Percentiles rank a stretch among this genome's conserved stretches.
Conservation (phyloP, 73 alveolate genomes). For the Paramecium sonneborni region DNA sequence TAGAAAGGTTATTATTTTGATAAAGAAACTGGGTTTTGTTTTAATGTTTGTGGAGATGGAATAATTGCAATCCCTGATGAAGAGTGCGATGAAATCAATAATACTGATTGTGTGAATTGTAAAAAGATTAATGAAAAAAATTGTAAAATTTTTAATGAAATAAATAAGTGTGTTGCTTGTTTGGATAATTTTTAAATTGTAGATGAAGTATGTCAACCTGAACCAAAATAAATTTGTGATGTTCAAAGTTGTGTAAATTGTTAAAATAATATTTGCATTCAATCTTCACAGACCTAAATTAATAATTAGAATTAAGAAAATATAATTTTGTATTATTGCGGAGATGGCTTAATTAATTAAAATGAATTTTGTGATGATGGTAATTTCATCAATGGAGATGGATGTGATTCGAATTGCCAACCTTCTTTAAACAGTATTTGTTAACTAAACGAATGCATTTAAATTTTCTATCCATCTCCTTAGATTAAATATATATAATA, state of each 20-base stretch:
- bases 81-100: neutral
- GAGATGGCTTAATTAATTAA: neutral
- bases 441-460: neutral
- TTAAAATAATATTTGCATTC: neutral
- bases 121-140: too few species aligned
- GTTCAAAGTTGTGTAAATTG: neutral
- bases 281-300: neutral
- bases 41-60: neutral
- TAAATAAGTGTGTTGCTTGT: neutral
- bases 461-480: neutral
- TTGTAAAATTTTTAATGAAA: neutral
- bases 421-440: neutral
- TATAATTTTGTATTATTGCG: neutral
- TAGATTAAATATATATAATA: too few species aligned
- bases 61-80: neutral
- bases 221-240: neutral
- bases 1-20: neutral
- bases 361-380: slow-evolving; percentile 14
- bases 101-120: neutral
- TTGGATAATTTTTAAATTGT: too few species aligned
- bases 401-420: neutral
- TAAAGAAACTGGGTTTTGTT: neutral
- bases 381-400: neutral
- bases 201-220: neutral
- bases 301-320: too few species aligned